Base-by-base conservation (phyloP, 1,284 basidiomycete genomes). In the Trichosporon coremiiforme region DNA sequence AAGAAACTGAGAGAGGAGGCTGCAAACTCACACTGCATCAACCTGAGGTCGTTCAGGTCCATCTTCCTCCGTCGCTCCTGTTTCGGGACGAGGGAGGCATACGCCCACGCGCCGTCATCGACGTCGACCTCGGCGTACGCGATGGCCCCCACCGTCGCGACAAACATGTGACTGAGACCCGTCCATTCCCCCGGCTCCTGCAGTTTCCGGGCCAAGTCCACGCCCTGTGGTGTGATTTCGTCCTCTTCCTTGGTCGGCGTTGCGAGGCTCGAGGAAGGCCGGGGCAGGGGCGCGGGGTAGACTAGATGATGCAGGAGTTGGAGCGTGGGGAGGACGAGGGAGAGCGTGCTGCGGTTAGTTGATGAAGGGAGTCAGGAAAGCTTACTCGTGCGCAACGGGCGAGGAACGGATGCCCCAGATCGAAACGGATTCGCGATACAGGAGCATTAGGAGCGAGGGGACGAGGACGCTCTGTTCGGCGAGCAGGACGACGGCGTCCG, bases 161-260 rank as follows among this genome's bases (percentile, higher is more conserved):
- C 88, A 76, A 93, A 93, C 75, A 89, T 85, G 76, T 94, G 89
- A n/a, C 86, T 85, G n/a, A 91, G 80, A 22, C 89, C 89, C 73
- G 87, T 89, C 80, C 90, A 91, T 62, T 81, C 80, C n/a, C 71
- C 70, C 12, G 72, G 60, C 15, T 70, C 73, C 6, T 72, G 66
- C 5, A 82, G 60, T 29, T 74, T 66, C 4, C 68, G 72, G 2
- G 69, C 67, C 1, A 83, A 73, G 68, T 80, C 73, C 17, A 82
- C 71, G 10, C 80, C 81, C 41, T 73, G 72, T 17, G 77, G 75
- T 2, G 63, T 35, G 10, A 67, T 15, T 29, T 66, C 57, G 38
- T 36, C 36, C 22, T 66, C 57, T 17, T 36, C 36, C 55, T 29
- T 31, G 25, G 62, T 50, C 10, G 41, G 50, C 5, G 35, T 29